A percentile compares a stretch with the other conserved stretches of the same genome.
These are phyloP conservation scores for Suhomyces pyralidae DNA, from an alignment of 805 yeast genomes.

Conservation along the genomic window DNA sequence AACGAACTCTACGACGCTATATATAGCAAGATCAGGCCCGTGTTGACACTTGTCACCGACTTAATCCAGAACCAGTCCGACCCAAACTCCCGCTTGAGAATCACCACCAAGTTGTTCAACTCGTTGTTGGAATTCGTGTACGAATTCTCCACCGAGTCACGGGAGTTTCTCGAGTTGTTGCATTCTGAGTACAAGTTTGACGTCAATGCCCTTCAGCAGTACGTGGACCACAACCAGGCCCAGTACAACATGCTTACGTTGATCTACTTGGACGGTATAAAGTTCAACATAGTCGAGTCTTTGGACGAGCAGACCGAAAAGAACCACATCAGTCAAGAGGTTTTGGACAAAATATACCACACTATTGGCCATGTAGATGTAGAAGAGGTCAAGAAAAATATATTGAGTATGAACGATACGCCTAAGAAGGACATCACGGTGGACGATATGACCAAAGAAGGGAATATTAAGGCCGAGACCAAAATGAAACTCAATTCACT, in stretches of 20 bases:
- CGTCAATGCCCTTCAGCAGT: constrained; percentile 16
- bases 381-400: constrained; percentile 14
- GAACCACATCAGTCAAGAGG: constrained; percentile 13
- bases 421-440: constrained; percentile 13
- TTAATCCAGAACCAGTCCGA: constrained; percentile 35
- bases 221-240: constrained; percentile 6
- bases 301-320: constrained; percentile 16
- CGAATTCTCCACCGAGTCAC: constrained; percentile 59
- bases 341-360: constrained; percentile 20
- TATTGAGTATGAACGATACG: constrained; percentile 37
- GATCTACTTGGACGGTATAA: constrained; percentile 41
- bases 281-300: constrained; percentile 40
- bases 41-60: constrained; percentile 35
- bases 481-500: constrained; percentile 57
- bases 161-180: constrained; percentile 45
- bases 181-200: constrained; percentile 13
- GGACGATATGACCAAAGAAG: constrained; percentile 33
- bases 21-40: constrained; percentile 41
- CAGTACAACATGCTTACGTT: constrained; percentile 25
- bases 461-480: constrained; percentile 32
- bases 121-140: constrained; percentile 55
- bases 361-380: constrained; percentile 28
- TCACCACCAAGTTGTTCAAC: constrained; percentile 47
- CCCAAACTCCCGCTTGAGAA: constrained; percentile 17
- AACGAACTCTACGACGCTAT: constrained; percentile 48